A percentile compares a stretch with the other conserved stretches of the same genome.
Evolutionary conservation across 2,329 filamentous ascomycete genomes (phyloP).

Genomic region (Cercospora canescens): DNA sequence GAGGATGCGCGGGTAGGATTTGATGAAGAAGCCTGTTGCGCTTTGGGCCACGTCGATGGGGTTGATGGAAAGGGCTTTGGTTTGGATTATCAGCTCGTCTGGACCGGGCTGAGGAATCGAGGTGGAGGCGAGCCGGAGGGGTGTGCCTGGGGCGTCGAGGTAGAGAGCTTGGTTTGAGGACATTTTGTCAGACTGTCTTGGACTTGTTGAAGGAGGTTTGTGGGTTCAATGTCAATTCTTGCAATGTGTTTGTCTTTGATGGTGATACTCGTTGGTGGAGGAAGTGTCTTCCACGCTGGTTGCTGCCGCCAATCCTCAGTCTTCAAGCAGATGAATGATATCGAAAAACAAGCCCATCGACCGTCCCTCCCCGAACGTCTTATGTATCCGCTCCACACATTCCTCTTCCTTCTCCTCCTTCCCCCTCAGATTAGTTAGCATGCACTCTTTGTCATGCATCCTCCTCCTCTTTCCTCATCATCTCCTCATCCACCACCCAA

Average conservation of each 20-base stretch:
- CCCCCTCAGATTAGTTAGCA: not conserved
- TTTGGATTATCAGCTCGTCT: constrained; percentile 36
- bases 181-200: no score
- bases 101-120: constrained; percentile 30
- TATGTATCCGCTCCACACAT: not conserved
- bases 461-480: not conserved
- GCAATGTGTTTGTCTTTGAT: no score
- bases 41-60: constrained; percentile 38
- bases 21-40: constrained; percentile 31
- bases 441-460: not conserved
- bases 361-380: not conserved
- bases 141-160: constrained; percentile 16
- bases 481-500: not conserved
- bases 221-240: no score
- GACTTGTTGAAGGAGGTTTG: no score
- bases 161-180: constrained; percentile 18
- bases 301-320: no score
- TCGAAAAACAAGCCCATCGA: not conserved
- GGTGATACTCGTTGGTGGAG: no score
- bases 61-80: constrained; percentile 38
- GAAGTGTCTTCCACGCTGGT: no score
- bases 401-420: not conserved
- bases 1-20: constrained; percentile 36
- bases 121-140: constrained; percentile 24
- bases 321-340: no score